Percentiles rank a stretch among this genome's conserved stretches.
Evolutionary conservation across 352 stramenopile genomes (phyloP).

Genomic region (Pythium phragmitis): DNA sequence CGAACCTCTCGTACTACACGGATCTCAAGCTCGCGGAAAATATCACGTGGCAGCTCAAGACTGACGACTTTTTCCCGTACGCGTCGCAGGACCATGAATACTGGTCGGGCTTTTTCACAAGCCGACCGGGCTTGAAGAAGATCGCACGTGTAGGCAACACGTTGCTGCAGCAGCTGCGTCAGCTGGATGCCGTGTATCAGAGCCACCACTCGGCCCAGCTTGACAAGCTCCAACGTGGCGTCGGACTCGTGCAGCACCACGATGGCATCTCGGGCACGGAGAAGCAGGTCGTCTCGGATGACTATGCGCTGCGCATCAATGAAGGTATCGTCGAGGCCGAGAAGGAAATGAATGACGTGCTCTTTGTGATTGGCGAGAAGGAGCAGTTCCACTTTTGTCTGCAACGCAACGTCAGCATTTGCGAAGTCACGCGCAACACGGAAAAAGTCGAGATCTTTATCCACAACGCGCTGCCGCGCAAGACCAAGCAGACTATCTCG

Average conservation of each 20-base stretch:
- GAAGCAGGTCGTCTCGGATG: constrained; percentile 94
- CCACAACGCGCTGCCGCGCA: constrained; percentile 65
- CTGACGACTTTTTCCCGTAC: constrained; percentile 98
- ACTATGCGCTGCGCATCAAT: constrained; percentile 93
- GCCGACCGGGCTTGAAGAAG: constrained; percentile 90
- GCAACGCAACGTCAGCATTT: constrained; percentile 91
- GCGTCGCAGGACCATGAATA: constrained; percentile 91
- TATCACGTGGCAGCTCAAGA: constrained; percentile 86
- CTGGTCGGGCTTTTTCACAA: constrained; percentile 97
- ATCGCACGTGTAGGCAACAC: constrained; percentile 89
- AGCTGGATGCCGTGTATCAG: constrained; percentile 85
- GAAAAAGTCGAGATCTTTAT: constrained; percentile 71
- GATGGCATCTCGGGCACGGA: constrained; percentile 95
- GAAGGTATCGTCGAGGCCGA: constrained; percentile 69
- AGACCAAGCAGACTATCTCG: constrained; percentile 53
- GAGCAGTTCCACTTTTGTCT: constrained; percentile 67
- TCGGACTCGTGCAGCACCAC: constrained; percentile 96
- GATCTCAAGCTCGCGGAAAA: constrained; percentile 88
- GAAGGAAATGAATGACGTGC: constrained; percentile 70
- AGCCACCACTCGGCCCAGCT: constrained; percentile 52
- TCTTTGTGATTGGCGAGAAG: constrained; percentile 74
- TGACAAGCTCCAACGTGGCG: constrained; percentile 79
- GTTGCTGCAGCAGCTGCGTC: constrained; percentile 88
- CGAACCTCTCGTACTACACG: constrained; percentile 95
- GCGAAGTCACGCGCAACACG: constrained; percentile 69